Conservation (phyloP, 148 eudicot genomes). For the Simmondsia chinensis region DNA sequence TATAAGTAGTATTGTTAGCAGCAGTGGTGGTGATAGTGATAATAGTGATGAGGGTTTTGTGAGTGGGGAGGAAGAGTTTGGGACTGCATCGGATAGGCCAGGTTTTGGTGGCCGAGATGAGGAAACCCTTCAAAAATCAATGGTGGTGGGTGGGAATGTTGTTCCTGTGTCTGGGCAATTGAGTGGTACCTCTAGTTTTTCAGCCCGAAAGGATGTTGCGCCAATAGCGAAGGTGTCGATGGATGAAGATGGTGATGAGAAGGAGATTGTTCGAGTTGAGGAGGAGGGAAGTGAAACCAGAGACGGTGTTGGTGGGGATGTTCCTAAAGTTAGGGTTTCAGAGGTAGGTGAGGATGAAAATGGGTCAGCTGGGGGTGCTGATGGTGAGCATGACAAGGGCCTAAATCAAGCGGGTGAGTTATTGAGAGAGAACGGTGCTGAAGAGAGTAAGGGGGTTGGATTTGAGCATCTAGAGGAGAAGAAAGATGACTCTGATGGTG, state of each 20-base stretch:
- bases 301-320: conserved; percentile 8
- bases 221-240: conserved; percentile 29
- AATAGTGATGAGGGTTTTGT: conserved; percentile 33
- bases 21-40: conserved; percentile 12
- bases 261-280: conserved; percentile 1
- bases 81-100: too few species aligned
- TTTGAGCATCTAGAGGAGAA: conserved; percentile 12
- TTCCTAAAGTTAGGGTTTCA: conserved; percentile 4
- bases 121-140: conserved; percentile 4
- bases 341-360: conserved; percentile 15
- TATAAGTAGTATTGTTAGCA: conserved; percentile 8
- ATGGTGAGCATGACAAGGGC: neutral
- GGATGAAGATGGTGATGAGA: conserved; percentile 31
- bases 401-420: neutral
- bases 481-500: conserved; percentile 6
- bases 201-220: conserved; percentile 4
- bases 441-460: neutral
- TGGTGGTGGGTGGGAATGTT: conserved; percentile 11
- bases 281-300: conserved; percentile 4
- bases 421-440: neutral
- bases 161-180: conserved; percentile 5
- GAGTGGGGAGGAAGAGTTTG: conserved; percentile 49
- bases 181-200: conserved; percentile 9
- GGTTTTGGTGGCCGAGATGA: conserved; percentile 18
- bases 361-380: conserved; percentile 8